Conservation (phyloP, 2,329 filamentous ascomycete genomes). For the Sclerotinia trifoliorum region DNA sequence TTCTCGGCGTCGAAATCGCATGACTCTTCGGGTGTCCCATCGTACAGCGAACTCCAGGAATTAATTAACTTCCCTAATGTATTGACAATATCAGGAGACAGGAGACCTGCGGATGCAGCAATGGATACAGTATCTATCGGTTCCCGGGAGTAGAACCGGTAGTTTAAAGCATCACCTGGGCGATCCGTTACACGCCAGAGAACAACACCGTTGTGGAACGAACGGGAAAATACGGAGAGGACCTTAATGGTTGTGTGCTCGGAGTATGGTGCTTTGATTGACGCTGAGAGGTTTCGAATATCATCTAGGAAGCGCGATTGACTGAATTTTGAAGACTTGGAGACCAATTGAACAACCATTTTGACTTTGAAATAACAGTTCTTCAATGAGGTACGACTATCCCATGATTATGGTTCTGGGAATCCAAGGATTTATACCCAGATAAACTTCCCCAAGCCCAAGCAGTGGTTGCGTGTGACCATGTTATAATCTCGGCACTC, state of each 20-base stretch:
- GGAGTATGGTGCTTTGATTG: conserved; percentile 6
- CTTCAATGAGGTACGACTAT: neutral
- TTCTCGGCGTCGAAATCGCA: conserved; percentile 20
- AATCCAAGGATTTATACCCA: conserved; percentile 1
- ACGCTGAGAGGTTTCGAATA: neutral
- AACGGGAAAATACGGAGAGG: conserved; percentile 1
- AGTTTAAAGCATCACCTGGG: conserved; percentile 15
- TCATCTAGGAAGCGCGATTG: neutral
- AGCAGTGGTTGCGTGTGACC: no score
- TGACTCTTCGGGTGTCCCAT: conserved; percentile 16
- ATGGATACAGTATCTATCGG: conserved; percentile 18
- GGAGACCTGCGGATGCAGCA: neutral
- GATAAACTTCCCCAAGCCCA: neutral
- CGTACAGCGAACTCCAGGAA: neutral
- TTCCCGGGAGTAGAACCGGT: conserved; percentile 15
- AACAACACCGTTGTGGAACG: conserved; percentile 5
- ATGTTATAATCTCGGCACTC: neutral
- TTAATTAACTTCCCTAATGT: neutral
- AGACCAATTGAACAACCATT: neutral
- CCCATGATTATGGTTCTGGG: no score
- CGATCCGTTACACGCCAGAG: conserved; percentile 17
- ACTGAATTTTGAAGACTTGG: neutral
- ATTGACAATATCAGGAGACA: neutral
- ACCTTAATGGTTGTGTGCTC: neutral
- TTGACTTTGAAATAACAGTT: neutral